A percentile compares a stretch with the other conserved stretches of the same genome.
phyloP scores from a whole-genome alignment of 2,329 filamentous ascomycete species.

The Diaporthe vexans region DNA sequence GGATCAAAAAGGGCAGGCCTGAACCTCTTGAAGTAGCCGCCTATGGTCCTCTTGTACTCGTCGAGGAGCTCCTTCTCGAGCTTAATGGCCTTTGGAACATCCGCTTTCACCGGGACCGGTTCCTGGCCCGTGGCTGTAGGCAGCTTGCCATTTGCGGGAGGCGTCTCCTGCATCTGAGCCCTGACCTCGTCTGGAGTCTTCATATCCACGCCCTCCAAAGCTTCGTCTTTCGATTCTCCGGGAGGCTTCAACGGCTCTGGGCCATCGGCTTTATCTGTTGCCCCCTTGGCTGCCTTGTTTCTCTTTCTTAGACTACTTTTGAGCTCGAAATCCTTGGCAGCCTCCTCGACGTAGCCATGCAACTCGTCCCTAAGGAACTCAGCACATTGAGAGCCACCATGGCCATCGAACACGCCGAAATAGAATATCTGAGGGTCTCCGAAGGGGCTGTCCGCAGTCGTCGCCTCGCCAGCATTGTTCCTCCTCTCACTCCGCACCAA shows the following conservation, averaged over 20 bases:
- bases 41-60: conserved; percentile 86
- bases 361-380: conserved; percentile 87
- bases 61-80: conserved; percentile 80
- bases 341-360: conserved; percentile 89
- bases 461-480: conserved; percentile 70
- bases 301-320: conserved; percentile 77
- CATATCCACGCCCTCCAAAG: conserved; percentile 57
- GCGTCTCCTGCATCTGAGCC: conserved; percentile 53
- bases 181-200: conserved; percentile 63
- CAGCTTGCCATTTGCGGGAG: conserved; percentile 50
- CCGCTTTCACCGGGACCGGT: conserved; percentile 64
- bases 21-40: conserved; percentile 95
- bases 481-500: conserved; percentile 60
- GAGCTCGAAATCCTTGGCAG: conserved; percentile 82
- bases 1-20: conserved; percentile 80
- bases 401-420: conserved; percentile 96
- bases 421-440: conserved; percentile 98
- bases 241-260: conserved; percentile 34
- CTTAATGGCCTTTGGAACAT: conserved; percentile 72
- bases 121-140: conserved; percentile 55
- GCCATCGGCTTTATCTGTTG: conserved; percentile 31
- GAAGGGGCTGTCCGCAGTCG: conserved; percentile 79
- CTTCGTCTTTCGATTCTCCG: conserved; percentile 46
- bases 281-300: conserved; percentile 44
- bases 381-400: conserved; percentile 91